Evolutionary conservation across 169 alveolate genomes (phyloP).

Genomic region (Plasmodium reichenowi): DNA sequence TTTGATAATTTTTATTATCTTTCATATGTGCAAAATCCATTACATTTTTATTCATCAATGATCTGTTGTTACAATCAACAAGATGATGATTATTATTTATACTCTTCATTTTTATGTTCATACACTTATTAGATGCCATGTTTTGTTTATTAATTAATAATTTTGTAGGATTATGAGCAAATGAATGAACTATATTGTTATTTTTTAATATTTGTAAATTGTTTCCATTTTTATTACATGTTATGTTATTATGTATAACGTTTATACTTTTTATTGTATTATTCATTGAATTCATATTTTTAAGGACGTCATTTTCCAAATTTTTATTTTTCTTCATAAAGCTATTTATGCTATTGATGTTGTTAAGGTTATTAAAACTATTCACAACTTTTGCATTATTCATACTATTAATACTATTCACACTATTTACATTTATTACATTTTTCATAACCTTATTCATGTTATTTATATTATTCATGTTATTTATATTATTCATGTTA

Average conservation of each 20-base stretch:
- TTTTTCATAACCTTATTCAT: neutral
- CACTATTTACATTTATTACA: neutral
- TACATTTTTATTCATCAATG: neutral
- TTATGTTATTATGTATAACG: neutral
- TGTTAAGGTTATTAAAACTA: neutral
- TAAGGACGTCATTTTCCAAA: neutral
- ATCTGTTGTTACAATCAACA: neutral
- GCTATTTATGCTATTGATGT: neutral
- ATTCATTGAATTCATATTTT: neutral
- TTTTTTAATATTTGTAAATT: neutral
- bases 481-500: neutral
- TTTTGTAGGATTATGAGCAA: conserved; percentile 23
- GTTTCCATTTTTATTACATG: neutral
- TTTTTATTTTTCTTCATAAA: conserved; percentile 2
- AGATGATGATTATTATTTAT: neutral
- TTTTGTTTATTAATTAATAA: conserved; percentile 31
- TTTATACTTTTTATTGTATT: conserved; percentile 6
- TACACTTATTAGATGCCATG: conserved; percentile 14
- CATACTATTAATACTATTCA: neutral
- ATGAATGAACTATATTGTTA: conserved; percentile 7
- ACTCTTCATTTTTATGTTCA: conserved; percentile 7
- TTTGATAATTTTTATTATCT: conserved; percentile 1
- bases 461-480: neutral
- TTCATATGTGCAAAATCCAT: neutral
- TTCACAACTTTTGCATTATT: neutral